Percentiles rank a stretch among this genome's conserved stretches.
Evolutionary conservation across 306 rosid species (phyloP).

Genomic region (Trifolium dubium): DNA sequence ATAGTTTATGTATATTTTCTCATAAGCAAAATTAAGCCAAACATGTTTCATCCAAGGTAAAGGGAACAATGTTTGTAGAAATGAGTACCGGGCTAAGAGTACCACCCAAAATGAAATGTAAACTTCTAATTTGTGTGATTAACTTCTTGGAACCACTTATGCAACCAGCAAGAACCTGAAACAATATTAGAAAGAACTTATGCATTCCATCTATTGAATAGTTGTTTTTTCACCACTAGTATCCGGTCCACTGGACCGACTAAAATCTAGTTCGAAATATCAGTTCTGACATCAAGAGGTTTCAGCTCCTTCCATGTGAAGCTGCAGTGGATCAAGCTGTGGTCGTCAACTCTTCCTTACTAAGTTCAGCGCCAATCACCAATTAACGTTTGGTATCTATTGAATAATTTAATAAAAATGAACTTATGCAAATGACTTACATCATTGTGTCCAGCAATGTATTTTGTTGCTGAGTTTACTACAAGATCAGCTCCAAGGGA

Average conservation of each 20-base stretch:
- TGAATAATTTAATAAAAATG: too few species aligned
- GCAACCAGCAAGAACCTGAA: conserved; percentile 84
- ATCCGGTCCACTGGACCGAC: too few species aligned
- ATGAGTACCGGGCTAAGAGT: conserved; percentile 81
- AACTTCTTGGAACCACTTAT: conserved; percentile 76
- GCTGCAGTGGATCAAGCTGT: too few species aligned
- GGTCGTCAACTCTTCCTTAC: too few species aligned
- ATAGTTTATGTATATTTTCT: background rate
- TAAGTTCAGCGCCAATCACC: too few species aligned
- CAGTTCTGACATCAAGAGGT: too few species aligned
- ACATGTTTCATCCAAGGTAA: background rate
- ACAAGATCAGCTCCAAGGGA: conserved; percentile 90
- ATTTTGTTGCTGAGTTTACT: conserved; percentile 80
- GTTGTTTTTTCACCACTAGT: too few species aligned
- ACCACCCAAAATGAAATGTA: conserved; percentile 88
- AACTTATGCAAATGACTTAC: conserved; percentile 35
- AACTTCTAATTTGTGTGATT: conserved; percentile 68
- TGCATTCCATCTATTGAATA: too few species aligned
- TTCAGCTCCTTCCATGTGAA: too few species aligned
- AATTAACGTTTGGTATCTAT: too few species aligned
- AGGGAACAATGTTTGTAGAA: background rate
- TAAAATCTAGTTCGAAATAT: too few species aligned
- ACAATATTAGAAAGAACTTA: background rate
- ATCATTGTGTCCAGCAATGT: conserved; percentile 89
- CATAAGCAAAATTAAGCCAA: background rate